Evolutionary conservation across 78 protist species (phyloP).

Genomic region (Ministeria vibrans): DNA sequence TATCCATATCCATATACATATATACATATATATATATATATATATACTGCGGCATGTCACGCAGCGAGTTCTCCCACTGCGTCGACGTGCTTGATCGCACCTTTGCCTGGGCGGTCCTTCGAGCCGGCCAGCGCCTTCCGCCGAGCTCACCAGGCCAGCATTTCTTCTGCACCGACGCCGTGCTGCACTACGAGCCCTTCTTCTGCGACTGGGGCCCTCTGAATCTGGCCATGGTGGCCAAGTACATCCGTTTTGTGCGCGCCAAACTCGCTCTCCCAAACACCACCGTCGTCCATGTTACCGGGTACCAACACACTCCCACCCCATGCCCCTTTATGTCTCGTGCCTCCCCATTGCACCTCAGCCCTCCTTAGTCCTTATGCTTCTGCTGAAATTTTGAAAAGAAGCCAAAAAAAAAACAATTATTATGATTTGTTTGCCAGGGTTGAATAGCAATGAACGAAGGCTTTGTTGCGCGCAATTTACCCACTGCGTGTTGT

Average conservation of each 20-base stretch:
- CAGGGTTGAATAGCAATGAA: no score
- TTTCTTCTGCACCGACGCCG: constrained; percentile 38
- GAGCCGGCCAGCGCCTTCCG: no score
- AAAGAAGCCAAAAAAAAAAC: neutral
- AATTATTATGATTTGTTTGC: neutral
- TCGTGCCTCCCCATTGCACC: neutral
- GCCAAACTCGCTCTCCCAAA: neutral
- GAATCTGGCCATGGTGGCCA: constrained; percentile 30
- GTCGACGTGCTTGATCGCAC: no score
- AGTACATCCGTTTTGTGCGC: constrained; percentile 4
- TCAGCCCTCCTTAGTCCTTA: neutral
- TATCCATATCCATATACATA: no score
- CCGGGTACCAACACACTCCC: neutral
- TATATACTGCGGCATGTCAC: no score
- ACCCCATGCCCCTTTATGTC: neutral
- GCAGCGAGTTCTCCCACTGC: no score
- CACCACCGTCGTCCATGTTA: neutral
- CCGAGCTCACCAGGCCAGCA: neutral
- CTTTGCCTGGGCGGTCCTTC: no score
- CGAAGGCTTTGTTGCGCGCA: neutral
- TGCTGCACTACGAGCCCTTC: constrained; percentile 67
- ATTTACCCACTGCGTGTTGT: neutral
- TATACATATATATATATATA: no score
- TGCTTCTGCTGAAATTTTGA: neutral
- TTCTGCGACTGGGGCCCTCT: constrained; percentile 84